Evolutionary conservation across 345 rosid species (phyloP).

Genomic region (Kernera saxatilis): DNA sequence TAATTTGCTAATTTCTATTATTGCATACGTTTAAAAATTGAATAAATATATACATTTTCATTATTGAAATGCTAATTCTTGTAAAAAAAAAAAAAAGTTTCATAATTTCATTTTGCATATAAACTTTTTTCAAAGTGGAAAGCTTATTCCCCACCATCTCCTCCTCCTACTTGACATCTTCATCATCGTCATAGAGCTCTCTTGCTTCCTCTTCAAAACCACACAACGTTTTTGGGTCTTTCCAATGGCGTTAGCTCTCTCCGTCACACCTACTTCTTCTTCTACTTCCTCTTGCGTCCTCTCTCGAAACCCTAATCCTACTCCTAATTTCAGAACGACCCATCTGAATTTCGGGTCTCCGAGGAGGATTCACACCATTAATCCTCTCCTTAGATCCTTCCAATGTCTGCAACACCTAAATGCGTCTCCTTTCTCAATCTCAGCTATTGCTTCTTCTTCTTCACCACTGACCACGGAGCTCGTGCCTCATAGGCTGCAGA

Average conservation of each 20-base stretch:
- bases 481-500: slow-evolving; percentile 43
- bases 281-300: slow-evolving; percentile 13
- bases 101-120: no score
- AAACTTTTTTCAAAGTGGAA: slow-evolving; percentile 10
- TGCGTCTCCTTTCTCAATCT: slow-evolving; percentile 40
- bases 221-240: slow-evolving; percentile 13
- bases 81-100: no score
- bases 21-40: no score
- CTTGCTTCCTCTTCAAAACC: slow-evolving; percentile 27
- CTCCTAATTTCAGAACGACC: slow-evolving; percentile 22
- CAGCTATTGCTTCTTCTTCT: slow-evolving; percentile 42
- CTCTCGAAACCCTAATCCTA: slow-evolving; percentile 22
- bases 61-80: no score
- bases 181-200: background rate
- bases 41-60: no score
- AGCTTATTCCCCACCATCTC: background rate
- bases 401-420: slow-evolving; percentile 31
- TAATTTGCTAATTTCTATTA: no score
- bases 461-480: slow-evolving; percentile 42
- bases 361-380: slow-evolving; percentile 7
- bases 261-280: slow-evolving; percentile 29
- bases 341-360: slow-evolving; percentile 23
- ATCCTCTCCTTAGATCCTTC: slow-evolving; percentile 28
- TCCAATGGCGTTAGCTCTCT: slow-evolving; percentile 27
- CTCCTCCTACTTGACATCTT: slow-evolving; percentile 14